A percentile compares a stretch with the other conserved stretches of the same genome.
phyloP scores from a whole-genome alignment of 345 rosid genomes.

The Angophora floribunda region DNA sequence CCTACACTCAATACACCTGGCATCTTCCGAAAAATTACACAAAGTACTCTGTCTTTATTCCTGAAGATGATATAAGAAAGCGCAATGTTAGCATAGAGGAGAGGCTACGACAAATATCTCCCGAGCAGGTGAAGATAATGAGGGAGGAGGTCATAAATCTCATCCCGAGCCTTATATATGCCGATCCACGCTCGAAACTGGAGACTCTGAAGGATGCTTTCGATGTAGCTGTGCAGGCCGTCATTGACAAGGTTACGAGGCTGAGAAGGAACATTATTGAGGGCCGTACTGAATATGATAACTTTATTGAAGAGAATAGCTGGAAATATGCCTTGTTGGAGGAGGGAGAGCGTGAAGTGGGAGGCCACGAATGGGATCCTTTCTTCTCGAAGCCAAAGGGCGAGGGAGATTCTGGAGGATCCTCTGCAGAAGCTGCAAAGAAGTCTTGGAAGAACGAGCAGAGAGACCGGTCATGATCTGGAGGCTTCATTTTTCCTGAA shows the following conservation, averaged over 20 bases:
- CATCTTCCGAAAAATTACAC: constrained; percentile 33
- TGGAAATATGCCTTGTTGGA: constrained; percentile 12
- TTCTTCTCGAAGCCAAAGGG: constrained; percentile 14
- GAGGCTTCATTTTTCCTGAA: neutral
- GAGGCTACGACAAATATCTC: constrained; percentile 22
- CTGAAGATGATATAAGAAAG: constrained; percentile 32
- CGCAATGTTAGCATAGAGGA: constrained; percentile 30
- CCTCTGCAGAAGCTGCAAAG: constrained; percentile 13
- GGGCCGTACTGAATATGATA: constrained; percentile 10
- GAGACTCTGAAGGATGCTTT: constrained; percentile 38
- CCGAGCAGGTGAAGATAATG: constrained; percentile 34
- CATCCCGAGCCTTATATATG: constrained; percentile 33
- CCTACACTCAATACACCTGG: constrained; percentile 47
- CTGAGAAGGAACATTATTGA: constrained; percentile 28
- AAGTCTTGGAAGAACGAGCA: constrained; percentile 15
- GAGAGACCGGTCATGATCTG: constrained; percentile 1
- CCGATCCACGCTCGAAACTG: constrained; percentile 35
- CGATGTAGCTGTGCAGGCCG: constrained; percentile 35
- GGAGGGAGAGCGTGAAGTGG: constrained; percentile 9
- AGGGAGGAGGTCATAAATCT: constrained; percentile 37
- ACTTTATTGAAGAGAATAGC: constrained; percentile 10
- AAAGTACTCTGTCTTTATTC: constrained; percentile 35
- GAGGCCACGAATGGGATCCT: constrained; percentile 11
- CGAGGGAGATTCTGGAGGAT: constrained; percentile 3
- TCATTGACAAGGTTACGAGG: constrained; percentile 37